Percentiles rank a stretch among this genome's conserved stretches.
phyloP scores from a whole-genome alignment of 805 yeast species.

The Candida argentea region DNA sequence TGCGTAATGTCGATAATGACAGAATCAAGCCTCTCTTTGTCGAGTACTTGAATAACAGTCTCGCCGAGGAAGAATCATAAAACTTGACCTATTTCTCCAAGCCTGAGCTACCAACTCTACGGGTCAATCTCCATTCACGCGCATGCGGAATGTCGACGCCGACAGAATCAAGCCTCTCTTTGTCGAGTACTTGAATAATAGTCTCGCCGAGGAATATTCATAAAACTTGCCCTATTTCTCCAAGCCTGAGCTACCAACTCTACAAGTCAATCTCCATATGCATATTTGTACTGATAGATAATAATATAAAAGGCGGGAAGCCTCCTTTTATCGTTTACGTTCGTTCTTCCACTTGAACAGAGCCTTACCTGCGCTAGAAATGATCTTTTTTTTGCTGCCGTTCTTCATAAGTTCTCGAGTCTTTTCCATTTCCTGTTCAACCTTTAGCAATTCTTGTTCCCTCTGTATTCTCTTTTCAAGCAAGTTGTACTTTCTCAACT shows the following conservation, averaged over 20 bases:
- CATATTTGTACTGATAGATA: no score
- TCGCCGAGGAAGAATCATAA: slow-evolving; percentile 35
- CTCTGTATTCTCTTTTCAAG: slow-evolving; percentile 61
- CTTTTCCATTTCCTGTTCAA: slow-evolving; percentile 62
- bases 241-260: no score
- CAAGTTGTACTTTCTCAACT: slow-evolving; percentile 48
- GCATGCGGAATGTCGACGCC: slow-evolving; percentile 63
- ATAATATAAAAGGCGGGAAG: slow-evolving; percentile 1
- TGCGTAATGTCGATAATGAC: slow-evolving; percentile 61
- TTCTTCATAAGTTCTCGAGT: slow-evolving; percentile 86
- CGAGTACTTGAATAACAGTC: slow-evolving; percentile 63
- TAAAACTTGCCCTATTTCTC: no score
- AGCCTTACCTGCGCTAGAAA: slow-evolving; percentile 55
- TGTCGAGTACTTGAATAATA: slow-evolving; percentile 65
- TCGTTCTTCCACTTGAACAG: slow-evolving; percentile 79
- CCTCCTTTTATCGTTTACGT: slow-evolving; percentile 39
- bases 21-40: slow-evolving; percentile 66
- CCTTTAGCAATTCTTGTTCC: slow-evolving; percentile 53
- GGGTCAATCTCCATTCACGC: slow-evolving; percentile 53
- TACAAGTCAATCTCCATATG: background rate
- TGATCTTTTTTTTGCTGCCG: slow-evolving; percentile 74
- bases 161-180: slow-evolving; percentile 63
- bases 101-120: background rate
- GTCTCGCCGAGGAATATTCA: slow-evolving; percentile 40
- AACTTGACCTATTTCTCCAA: no score